Base-by-base conservation (phyloP, 257 asterid species). In the Solanum medicagineum region DNA sequence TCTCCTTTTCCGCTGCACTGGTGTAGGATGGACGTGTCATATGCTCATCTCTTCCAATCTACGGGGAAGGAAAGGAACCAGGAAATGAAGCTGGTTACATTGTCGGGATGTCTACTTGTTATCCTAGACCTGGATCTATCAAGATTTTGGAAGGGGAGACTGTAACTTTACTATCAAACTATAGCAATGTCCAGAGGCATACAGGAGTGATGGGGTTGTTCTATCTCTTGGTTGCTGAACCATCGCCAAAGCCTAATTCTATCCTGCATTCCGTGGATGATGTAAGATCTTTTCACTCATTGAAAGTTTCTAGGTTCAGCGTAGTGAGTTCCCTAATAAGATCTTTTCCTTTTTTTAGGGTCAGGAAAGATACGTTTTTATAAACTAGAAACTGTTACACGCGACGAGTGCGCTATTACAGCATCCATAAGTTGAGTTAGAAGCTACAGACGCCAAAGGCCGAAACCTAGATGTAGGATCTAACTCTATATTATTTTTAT, bases 141-240 rank as follows among this genome's bases (percentile, higher is more conserved):
- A 93, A 88, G 94, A 92, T 95, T 84, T 88, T 90, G n/a, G 87
- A 89, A 3, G 98, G 99, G 79, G 98, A 94, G 92, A 91, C 29
- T 29, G 87, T 96, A 5, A 92, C 92, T 13, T 84, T 96, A 36
- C 86, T 91, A 44, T 96, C 98, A 20, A 93, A 94, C 62, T 96
- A 96, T 83, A 93, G 92, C 90, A 91, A 89, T 81, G n/a, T 84
- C 29, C 86, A 63, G 84, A 86, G 69, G 49, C 99, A 93, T 82
- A 91, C 97, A 0, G 99, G 98, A 83, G 98, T 96, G n/a, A 94
- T 96, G 99, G 96, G 95, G 56, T 93, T 96, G 45, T 93, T 96
- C 86, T 94, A 96, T 92, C 74, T 96, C 84, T 88, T 93, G 84
- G 84, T 93, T 81, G 92, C 97, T 24, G 93, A 88, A 81, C 87